Evolutionary conservation across 139 green algal species (phyloP).

Genomic region (Eudorina sp.): DNA sequence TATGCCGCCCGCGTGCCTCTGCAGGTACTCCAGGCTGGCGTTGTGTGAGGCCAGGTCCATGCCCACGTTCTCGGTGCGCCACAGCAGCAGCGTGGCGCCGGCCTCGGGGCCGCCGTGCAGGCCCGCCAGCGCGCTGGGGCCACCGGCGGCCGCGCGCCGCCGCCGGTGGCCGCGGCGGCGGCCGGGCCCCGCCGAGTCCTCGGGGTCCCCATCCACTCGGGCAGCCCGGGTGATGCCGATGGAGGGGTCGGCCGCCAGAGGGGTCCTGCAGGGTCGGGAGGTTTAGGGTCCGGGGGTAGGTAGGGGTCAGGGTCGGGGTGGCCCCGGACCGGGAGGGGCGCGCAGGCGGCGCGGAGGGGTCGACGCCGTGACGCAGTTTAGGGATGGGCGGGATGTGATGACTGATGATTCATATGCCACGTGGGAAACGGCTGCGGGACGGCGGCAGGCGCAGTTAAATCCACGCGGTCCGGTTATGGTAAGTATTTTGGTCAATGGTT

Average conservation of each 20-base stretch:
- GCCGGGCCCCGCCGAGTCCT: background rate
- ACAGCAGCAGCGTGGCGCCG: background rate
- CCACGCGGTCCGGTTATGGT: too few relatives aligned
- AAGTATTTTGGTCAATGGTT: too few relatives aligned
- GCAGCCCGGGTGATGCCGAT: background rate
- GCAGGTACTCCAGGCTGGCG: slow-evolving; percentile 69
- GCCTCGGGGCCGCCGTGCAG: background rate
- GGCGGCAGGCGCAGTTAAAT: too few relatives aligned
- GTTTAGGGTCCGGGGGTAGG: too few relatives aligned
- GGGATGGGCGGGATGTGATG: too few relatives aligned
- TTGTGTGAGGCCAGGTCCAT: slow-evolving; percentile 90
- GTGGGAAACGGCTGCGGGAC: too few relatives aligned
- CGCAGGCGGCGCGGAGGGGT: too few relatives aligned
- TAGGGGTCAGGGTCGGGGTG: too few relatives aligned
- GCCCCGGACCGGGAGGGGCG: too few relatives aligned
- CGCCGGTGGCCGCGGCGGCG: background rate
- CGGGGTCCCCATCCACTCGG: background rate
- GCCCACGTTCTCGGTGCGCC: slow-evolving; percentile 72
- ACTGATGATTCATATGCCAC: too few relatives aligned
- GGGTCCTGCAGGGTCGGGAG: background rate
- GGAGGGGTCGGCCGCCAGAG: background rate
- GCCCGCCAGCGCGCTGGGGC: background rate
- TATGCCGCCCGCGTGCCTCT: slow-evolving; percentile 11
- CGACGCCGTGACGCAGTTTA: too few relatives aligned
- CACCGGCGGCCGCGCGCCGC: background rate